These are phyloP conservation scores for Pleurotus ostreatus DNA, from an alignment of 768 basidiomycete species.

Conservation along the genomic window DNA sequence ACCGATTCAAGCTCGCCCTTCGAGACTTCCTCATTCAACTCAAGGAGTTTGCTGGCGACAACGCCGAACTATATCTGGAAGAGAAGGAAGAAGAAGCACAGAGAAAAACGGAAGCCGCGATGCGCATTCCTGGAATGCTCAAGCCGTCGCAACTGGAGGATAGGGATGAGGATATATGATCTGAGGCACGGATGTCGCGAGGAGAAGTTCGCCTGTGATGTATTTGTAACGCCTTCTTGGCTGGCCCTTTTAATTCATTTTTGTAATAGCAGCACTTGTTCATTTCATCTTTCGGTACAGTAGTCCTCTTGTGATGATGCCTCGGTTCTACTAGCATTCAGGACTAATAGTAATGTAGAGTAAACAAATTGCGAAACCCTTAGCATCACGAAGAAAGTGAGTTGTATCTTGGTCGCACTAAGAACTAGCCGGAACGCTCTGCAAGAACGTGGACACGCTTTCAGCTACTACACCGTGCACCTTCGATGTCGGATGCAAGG, in stretches of 20 bases:
- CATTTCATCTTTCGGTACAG: too few species aligned
- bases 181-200: constrained; percentile 13
- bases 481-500: constrained; percentile 47
- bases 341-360: too few species aligned
- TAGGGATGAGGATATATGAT: constrained; percentile 83
- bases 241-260: too few species aligned
- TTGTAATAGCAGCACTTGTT: too few species aligned
- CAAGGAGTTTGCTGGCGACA: constrained; percentile 96
- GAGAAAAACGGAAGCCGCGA: constrained; percentile 74
- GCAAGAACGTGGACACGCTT: constrained; percentile 37
- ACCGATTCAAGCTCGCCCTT: constrained; percentile 88
- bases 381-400: too few species aligned
- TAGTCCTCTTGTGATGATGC: too few species aligned
- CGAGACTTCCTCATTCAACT: constrained; percentile 98
- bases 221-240: neutral
- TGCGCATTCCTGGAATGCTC: constrained; percentile 96
- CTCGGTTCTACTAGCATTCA: too few species aligned
- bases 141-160: constrained; percentile 94
- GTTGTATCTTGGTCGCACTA: too few species aligned
- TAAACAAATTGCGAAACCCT: too few species aligned
- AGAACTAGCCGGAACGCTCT: neutral
- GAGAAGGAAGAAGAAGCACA: constrained; percentile 89
- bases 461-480: constrained; percentile 46
- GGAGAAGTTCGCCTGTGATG: neutral
- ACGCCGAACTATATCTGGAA: constrained; percentile 87